Evolutionary conservation across 805 yeast genomes (phyloP).

Genomic region (Clavispora fructus): DNA sequence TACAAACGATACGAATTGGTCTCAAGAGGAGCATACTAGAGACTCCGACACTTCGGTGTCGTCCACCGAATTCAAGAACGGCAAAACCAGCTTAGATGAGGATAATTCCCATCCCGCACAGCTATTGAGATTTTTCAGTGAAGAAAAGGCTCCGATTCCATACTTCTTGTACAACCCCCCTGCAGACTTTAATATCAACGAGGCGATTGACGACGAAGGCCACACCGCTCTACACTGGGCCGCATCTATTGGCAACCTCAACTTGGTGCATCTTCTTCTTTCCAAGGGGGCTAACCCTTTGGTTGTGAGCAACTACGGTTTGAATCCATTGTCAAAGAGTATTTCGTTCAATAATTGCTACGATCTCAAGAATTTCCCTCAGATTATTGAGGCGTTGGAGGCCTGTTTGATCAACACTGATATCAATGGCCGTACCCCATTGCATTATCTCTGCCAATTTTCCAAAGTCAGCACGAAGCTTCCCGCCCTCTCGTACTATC

Average conservation of each 20-base stretch:
- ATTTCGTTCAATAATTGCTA: constrained; percentile 85
- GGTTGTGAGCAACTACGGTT: constrained; percentile 57
- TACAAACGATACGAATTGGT: constrained; percentile 42
- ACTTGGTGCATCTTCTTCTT: constrained; percentile 69
- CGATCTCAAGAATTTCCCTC: constrained; percentile 74
- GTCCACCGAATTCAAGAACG: constrained; percentile 9
- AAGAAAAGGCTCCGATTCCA: constrained; percentile 48
- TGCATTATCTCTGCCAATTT: constrained; percentile 79
- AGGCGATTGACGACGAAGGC: constrained; percentile 88
- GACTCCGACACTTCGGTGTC: constrained; percentile 38
- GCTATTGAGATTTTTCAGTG: constrained; percentile 38
- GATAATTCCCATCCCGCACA: constrained; percentile 37
- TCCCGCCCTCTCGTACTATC: constrained; percentile 78
- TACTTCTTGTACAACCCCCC: constrained; percentile 61
- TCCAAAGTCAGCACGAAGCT: constrained; percentile 62
- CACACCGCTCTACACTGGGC: constrained; percentile 98
- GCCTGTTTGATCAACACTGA: constrained; percentile 79
- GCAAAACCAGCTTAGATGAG: constrained; percentile 41
- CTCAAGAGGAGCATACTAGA: constrained; percentile 33
- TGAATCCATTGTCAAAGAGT: constrained; percentile 81
- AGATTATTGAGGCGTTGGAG: constrained; percentile 67
- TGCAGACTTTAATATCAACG: constrained; percentile 60
- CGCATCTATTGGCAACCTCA: constrained; percentile 85
- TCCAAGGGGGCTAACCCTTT: constrained; percentile 67
- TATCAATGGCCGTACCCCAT: constrained; percentile 63